Evolutionary conservation across 768 basidiomycete genomes (phyloP).

Genomic region (Lactarius sp.): DNA sequence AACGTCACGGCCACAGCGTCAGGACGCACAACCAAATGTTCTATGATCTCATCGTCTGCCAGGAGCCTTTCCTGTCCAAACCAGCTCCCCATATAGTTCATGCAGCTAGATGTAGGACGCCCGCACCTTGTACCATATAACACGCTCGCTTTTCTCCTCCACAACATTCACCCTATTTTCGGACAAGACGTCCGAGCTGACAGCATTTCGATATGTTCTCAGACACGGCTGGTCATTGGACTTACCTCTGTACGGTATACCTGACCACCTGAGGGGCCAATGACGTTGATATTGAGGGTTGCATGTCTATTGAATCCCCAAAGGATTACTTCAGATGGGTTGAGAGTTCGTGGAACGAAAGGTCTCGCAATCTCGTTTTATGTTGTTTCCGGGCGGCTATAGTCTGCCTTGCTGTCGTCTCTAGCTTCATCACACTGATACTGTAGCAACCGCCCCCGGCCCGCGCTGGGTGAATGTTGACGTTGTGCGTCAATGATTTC

Average conservation of each 20-base stretch:
- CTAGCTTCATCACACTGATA: too few relatives aligned
- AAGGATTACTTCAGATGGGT: not conserved
- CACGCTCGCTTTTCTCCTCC: slow-evolving; percentile 50
- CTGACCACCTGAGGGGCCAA: not conserved
- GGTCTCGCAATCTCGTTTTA: too few relatives aligned
- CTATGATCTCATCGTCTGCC: slow-evolving; percentile 68
- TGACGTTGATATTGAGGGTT: not conserved
- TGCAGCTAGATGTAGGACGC: not conserved
- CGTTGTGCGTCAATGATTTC: not conserved
- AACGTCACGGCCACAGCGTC: not conserved
- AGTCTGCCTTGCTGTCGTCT: too few relatives aligned
- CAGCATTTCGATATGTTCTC: not conserved
- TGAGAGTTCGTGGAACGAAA: not conserved
- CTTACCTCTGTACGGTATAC: slow-evolving; percentile 19
- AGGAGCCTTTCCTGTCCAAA: slow-evolving; percentile 62
- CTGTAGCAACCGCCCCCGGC: not conserved
- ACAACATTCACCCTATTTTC: slow-evolving; percentile 64
- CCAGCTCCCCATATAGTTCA: slow-evolving; percentile 22
- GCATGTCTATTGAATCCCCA: not conserved
- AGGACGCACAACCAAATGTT: slow-evolving; percentile 59
- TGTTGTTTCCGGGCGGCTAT: too few relatives aligned
- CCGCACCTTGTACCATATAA: slow-evolving; percentile 72
- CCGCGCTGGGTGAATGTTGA: not conserved
- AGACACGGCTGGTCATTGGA: not conserved
- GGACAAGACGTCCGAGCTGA: slow-evolving; percentile 67